Conservation (phyloP, 202 grass and related monocot species). For the Saccharum hybrid region DNA sequence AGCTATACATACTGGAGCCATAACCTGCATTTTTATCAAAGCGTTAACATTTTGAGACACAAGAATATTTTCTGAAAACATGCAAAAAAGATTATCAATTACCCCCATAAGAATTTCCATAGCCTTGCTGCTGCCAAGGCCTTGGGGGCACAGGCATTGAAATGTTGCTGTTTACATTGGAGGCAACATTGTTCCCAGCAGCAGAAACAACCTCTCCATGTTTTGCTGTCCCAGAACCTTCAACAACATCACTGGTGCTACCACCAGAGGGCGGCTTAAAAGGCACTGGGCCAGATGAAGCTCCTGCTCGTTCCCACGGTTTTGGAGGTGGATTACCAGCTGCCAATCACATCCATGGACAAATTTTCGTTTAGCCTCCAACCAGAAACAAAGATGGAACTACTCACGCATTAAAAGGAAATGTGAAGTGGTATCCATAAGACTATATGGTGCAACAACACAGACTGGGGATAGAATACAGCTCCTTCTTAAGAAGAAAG, state of each 20-base stretch:
- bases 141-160: slow-evolving; percentile 64
- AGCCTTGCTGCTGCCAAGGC: slow-evolving; percentile 82
- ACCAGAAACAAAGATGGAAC: neutral
- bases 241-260: slow-evolving; percentile 76
- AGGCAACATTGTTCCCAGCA: slow-evolving; percentile 44
- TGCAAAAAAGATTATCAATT: neutral
- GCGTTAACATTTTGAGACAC: neutral
- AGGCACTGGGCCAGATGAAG: slow-evolving; percentile 64
- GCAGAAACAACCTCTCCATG: slow-evolving; percentile 70
- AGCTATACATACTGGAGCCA: slow-evolving; percentile 68
- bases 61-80: neutral
- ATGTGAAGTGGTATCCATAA: neutral
- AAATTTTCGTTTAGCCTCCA: neutral
- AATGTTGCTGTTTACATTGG: slow-evolving; percentile 49
- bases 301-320: slow-evolving; percentile 72
- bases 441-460: neutral
- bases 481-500: neutral
- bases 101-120: slow-evolving; percentile 74
- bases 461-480: neutral
- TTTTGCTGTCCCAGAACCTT: slow-evolving; percentile 87
- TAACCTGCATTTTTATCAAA: slow-evolving; percentile 64
- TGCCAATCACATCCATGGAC: slow-evolving; percentile 42
- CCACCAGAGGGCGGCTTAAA: slow-evolving; percentile 82
- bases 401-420: neutral
- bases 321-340: slow-evolving; percentile 68